Conservation (phyloP, 768 basidiomycete genomes). For the Mycena latifolia region DNA sequence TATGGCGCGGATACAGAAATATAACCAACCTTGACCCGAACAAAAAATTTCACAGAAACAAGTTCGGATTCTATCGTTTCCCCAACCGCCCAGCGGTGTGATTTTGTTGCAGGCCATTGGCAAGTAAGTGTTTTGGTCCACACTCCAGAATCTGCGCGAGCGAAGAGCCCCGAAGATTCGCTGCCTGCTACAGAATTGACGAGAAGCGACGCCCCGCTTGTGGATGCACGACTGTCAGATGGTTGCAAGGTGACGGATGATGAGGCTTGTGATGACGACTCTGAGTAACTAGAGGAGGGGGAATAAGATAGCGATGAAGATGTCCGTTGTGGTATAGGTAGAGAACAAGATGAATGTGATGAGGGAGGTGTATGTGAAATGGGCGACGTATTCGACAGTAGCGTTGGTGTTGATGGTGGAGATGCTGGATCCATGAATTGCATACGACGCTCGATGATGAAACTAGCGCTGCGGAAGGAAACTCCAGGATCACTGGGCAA, state of each 20-base stretch:
- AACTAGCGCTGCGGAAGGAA: conserved; percentile 70
- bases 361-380: conserved; percentile 37
- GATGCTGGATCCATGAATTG: conserved; percentile 52
- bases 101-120: conserved; percentile 79
- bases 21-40: conserved; percentile 71
- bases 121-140: conserved; percentile 76
- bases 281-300: conserved; percentile 32
- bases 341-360: conserved; percentile 27
- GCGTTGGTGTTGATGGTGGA: conserved; percentile 37
- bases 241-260: conserved; percentile 36
- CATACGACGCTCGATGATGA: conserved; percentile 81
- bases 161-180: conserved; percentile 71
- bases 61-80: conserved; percentile 79
- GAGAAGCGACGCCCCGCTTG: conserved; percentile 37
- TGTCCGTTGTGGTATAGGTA: conserved; percentile 44
- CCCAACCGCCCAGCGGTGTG: conserved; percentile 83
- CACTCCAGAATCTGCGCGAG: conserved; percentile 66
- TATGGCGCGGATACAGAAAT: conserved; percentile 25
- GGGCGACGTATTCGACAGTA: conserved; percentile 38
- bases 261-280: conserved; percentile 30
- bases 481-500: conserved; percentile 70
- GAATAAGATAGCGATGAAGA: conserved; percentile 44
- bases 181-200: conserved; percentile 67
- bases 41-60: conserved; percentile 76
- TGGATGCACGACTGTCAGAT: conserved; percentile 19